Conservation (phyloP, 352 stramenopile genomes). For the Phytophthora megakarya region DNA sequence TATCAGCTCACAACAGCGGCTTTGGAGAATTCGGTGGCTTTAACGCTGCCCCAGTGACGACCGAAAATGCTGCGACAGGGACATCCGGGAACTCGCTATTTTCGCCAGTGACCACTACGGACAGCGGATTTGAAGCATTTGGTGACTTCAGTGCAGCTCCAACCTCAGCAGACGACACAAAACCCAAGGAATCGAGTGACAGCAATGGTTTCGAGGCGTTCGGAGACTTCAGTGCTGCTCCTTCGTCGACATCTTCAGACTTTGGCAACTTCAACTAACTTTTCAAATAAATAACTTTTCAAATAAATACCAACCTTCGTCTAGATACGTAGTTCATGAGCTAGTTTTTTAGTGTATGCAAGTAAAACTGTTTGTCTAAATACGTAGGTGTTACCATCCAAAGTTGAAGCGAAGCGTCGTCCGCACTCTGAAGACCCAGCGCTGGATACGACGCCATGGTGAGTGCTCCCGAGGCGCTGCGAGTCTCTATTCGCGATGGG, state of each 20-base stretch:
- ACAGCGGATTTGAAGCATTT: constrained; percentile 31
- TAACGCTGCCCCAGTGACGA: constrained; percentile 6
- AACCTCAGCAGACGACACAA: constrained; percentile 5
- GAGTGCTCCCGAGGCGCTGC: constrained; percentile 64
- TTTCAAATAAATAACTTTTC: constrained; percentile 28
- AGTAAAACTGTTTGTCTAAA: too few relatives aligned
- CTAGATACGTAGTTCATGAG: too few relatives aligned
- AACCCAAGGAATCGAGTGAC: constrained; percentile 14
- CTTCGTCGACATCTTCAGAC: constrained; percentile 16
- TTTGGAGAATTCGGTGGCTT: constrained; percentile 25
- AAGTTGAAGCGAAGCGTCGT: constrained; percentile 42
- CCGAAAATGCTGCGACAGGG: constrained; percentile 1
- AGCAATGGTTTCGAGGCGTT: constrained; percentile 23
- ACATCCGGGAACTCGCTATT: constrained; percentile 14
- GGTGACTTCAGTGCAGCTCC: constrained; percentile 28
- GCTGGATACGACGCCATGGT: constrained; percentile 51
- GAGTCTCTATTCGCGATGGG: constrained; percentile 58
- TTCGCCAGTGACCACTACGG: constrained; percentile 9
- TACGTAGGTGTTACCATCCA: too few relatives aligned
- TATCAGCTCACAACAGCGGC: constrained; percentile 13
- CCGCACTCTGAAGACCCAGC: background rate
- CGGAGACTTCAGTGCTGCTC: constrained; percentile 32
- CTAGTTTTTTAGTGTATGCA: too few relatives aligned
- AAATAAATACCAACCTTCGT: too few relatives aligned
- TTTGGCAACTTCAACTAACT: constrained; percentile 37